Percentiles rank a stretch among this genome's conserved stretches.
Evolutionary conservation across 140 eudicot genomes (phyloP).

Genomic region (Anethum foeniculum): DNA sequence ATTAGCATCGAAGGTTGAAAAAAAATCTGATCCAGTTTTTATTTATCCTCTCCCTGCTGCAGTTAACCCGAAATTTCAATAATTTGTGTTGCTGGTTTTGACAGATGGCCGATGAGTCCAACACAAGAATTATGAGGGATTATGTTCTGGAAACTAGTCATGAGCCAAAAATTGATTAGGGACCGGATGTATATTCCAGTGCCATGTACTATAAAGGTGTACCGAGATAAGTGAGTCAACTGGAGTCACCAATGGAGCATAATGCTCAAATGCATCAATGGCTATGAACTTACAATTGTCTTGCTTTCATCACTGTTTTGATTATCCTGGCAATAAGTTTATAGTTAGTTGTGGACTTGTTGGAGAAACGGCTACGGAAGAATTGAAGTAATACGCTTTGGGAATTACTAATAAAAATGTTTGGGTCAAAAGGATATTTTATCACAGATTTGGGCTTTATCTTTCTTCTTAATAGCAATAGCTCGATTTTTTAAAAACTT

Average conservation of each 20-base stretch:
- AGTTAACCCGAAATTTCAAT: background rate
- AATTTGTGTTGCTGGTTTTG: background rate
- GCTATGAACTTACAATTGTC: background rate
- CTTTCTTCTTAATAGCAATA: too few relatives aligned
- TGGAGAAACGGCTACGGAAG: background rate
- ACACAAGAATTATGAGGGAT: slow-evolving; percentile 87
- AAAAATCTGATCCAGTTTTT: background rate
- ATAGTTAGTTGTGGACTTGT: background rate
- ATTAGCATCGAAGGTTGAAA: slow-evolving; percentile 55
- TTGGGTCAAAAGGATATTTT: too few relatives aligned
- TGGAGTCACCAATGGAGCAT: background rate
- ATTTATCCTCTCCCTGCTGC: background rate
- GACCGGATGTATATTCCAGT: background rate
- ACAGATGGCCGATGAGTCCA: slow-evolving; percentile 84
- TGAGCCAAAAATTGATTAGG: slow-evolving; percentile 28
- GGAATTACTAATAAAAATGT: too few relatives aligned
- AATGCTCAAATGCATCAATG: background rate
- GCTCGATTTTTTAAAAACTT: too few relatives aligned
- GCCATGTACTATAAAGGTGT: background rate
- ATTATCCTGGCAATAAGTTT: background rate
- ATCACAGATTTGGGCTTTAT: too few relatives aligned
- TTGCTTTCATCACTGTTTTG: background rate
- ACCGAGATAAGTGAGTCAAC: background rate
- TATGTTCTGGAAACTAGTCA: slow-evolving; percentile 78
- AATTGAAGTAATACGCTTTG: too few relatives aligned